A percentile compares a stretch with the other conserved stretches of the same genome.
These are phyloP conservation scores for Hyparrhenia diplandra DNA, from an alignment of 176 grass and related monocot genomes.

Conservation along the genomic window DNA sequence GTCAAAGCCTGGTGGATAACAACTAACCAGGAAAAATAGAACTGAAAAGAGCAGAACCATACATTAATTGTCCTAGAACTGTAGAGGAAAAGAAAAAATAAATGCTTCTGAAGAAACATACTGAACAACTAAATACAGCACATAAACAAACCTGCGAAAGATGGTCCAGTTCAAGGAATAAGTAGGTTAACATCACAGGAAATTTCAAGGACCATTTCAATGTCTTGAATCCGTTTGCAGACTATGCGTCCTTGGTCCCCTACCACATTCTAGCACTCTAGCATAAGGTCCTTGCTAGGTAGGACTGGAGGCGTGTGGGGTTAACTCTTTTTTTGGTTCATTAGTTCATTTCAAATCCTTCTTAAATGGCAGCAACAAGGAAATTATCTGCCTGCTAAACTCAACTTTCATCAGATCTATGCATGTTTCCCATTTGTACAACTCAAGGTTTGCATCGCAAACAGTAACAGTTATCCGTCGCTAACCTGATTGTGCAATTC, in stretches of 20 bases:
- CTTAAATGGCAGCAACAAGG: neutral
- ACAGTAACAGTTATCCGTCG: neutral
- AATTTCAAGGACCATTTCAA: neutral
- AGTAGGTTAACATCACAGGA: neutral
- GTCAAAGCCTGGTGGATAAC: neutral
- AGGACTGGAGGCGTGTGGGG: neutral
- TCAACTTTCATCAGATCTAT: constrained; percentile 17
- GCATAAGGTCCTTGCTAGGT: neutral
- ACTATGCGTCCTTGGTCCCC: constrained; percentile 12
- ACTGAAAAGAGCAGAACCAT: neutral
- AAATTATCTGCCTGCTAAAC: neutral
- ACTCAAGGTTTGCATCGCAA: neutral
- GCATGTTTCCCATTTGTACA: neutral
- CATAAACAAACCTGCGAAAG: neutral
- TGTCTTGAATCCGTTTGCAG: neutral
- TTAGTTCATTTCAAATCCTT: neutral
- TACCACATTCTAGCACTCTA: neutral
- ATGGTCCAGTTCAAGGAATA: neutral
- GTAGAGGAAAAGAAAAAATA: neutral
- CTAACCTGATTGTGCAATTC: neutral
- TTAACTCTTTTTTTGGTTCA: neutral
- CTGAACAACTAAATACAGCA: neutral
- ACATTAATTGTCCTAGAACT: neutral
- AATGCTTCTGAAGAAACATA: neutral
- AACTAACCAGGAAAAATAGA: neutral